Base-by-base conservation (phyloP, 495 filamentous ascomycete species). In the Penicillium parvum region DNA sequence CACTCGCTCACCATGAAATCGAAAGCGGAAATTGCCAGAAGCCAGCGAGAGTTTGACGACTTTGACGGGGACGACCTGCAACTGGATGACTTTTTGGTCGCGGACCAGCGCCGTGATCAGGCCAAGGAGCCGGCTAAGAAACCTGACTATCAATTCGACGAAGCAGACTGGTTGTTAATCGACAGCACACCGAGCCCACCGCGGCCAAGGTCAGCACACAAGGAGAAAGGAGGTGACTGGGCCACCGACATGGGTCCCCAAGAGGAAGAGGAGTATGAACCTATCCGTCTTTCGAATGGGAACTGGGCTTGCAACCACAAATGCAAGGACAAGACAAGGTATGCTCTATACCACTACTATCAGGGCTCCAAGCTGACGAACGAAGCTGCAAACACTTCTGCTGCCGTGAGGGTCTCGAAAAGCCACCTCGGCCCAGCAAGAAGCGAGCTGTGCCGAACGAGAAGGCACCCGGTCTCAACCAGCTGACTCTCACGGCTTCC, bases 231-330 rank as follows among this genome's bases (percentile, higher is more conserved):
- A 37, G 41, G 45, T 22, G 21, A 47, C 43, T 44, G 52, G 44
- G 35, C 10, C 34, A 7, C 29, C 17, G 32, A 44, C 10, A 49
- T 40, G 38, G 41, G 20, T n/a, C 25, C 50, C 2, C 40, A 49
- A 27, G 50, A 52, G 32, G 41, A 52, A 3, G 55, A 54, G 6
- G 47, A 65, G 11, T 54, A 61, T 14, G 72, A 73, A 26, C 74
- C 81, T 2, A 50, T 68, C 8, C 77, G 72, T 47, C 76, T 94
- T 42, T 66, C 76, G 0, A 96, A 90, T 62, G 92, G 90, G 1
- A 92, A 80, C 53, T 96, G 85, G 83, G 75, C 75, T 30, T 97
- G 91, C 65, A 89, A 90, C 43, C 91, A 98, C 53, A 71, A 63
- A 25, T 98, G 88, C 57, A 88, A 82, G 25, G 77, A 86, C 45